Evolutionary conservation across 345 rosid species (phyloP).

Genomic region (Odontarrhena argentea): DNA sequence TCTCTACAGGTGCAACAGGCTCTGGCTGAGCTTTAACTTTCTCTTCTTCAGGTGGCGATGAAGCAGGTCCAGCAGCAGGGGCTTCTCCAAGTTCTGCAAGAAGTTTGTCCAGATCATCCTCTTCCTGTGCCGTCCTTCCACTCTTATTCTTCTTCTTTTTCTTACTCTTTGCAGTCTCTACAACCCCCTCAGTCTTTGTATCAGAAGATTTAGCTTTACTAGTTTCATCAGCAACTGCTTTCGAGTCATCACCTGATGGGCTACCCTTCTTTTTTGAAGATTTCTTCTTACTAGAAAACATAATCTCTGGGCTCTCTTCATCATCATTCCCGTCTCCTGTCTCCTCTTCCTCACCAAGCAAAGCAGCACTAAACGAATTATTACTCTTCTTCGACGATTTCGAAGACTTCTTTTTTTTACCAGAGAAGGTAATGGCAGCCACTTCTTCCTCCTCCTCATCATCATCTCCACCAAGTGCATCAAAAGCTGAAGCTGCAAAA

Average conservation of each 20-base stretch:
- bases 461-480: constrained; percentile 52
- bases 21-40: constrained; percentile 56
- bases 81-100: constrained; percentile 85
- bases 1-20: constrained; percentile 43
- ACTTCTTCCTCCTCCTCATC: constrained; percentile 47
- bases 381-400: constrained; percentile 62
- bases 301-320: constrained; percentile 44
- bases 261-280: constrained; percentile 67
- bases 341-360: constrained; percentile 58
- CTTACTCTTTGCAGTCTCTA: constrained; percentile 72
- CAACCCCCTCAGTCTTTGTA: constrained; percentile 52
- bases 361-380: constrained; percentile 54
- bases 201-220: constrained; percentile 36
- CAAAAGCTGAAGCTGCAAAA: constrained; percentile 53
- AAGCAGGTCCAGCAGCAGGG: constrained; percentile 45
- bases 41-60: constrained; percentile 50
- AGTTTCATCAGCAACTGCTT: constrained; percentile 39
- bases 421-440: constrained; percentile 52
- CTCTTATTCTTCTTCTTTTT: constrained; percentile 79
- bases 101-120: constrained; percentile 91
- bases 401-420: constrained; percentile 82
- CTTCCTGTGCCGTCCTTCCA: constrained; percentile 90
- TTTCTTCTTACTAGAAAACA: constrained; percentile 69
- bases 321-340: constrained; percentile 42
- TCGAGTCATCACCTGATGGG: constrained; percentile 42